Conservation (phyloP, 208 protist genomes). For the Leishmania braziliensis region DNA sequence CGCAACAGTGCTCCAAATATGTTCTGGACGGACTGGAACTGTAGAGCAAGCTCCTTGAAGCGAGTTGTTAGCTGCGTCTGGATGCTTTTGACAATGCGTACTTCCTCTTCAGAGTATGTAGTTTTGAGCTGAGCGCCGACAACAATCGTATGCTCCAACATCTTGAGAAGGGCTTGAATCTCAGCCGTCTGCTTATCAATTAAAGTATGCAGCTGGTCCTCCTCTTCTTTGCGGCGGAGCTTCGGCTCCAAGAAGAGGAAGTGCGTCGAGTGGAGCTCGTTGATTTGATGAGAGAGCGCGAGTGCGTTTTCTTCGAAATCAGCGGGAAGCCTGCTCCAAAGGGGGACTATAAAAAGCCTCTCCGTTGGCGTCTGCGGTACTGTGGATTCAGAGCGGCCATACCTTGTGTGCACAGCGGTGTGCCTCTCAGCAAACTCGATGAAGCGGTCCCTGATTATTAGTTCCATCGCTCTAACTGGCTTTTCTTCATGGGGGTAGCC, state of each 20-base stretch:
- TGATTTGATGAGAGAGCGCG: constrained; percentile 27
- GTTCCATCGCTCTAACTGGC: background rate
- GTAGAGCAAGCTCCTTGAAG: constrained; percentile 40
- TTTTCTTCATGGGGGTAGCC: background rate
- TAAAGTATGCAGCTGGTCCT: constrained; percentile 29
- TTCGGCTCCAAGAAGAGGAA: constrained; percentile 47
- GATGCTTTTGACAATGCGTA: constrained; percentile 44
- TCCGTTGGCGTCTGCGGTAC: background rate
- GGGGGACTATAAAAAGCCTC: constrained; percentile 11
- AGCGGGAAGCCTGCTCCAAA: constrained; percentile 26
- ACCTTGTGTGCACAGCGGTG: constrained; percentile 3
- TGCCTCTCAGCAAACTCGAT: constrained; percentile 33
- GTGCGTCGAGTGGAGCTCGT: constrained; percentile 49
- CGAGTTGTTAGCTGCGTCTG: constrained; percentile 48
- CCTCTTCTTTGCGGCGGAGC: constrained; percentile 59
- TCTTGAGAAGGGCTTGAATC: constrained; percentile 54
- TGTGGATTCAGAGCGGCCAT: background rate
- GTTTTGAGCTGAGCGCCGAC: constrained; percentile 43
- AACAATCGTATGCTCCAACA: constrained; percentile 73
- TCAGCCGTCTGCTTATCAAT: constrained; percentile 49
- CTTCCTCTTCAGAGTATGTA: constrained; percentile 52
- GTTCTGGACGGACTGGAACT: constrained; percentile 65
- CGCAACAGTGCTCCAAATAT: constrained; percentile 55
- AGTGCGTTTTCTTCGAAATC: constrained; percentile 27
- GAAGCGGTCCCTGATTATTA: constrained; percentile 35